Base-by-base conservation (phyloP, 2,329 filamentous ascomycete genomes). In the Ophiostoma piceae region DNA sequence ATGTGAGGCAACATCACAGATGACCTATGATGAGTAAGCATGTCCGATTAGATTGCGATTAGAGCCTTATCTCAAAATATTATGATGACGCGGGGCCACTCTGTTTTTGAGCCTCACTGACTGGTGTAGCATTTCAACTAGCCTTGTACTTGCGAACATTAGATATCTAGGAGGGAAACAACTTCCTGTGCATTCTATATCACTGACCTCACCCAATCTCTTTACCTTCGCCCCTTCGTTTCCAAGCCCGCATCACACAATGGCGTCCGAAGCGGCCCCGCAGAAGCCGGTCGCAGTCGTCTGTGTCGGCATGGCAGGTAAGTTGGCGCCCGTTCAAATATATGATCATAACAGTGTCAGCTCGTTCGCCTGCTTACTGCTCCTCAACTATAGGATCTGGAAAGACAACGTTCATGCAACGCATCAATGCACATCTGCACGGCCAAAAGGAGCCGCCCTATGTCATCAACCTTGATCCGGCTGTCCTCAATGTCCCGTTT, bases 391-490 rank as follows among this genome's bases (percentile, higher is more conserved):
- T 74, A 91, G 90, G 95, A 75, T 96, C 93, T 19, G 95, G 95
- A 76, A 99, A 99, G 84, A 99, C 95, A n/a, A 99, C 96, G 0
- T 99, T 99, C 78, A 98, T 99, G 94, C 94, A 98, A 79, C 89
- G 95, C 76, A 95, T 99, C 76, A 97, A 97, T 79, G 90, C 94
- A 0, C 87, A 99, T 78, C 88, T 99, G 3, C 94, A 98, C 78
- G 86, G 86, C 5, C 86, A 94, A 76, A 87, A 90, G 71, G 86
- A 89, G 22, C 89, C 92, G 1, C 95, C 96, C 4, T 99, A 99
- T 79, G 93, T 98, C 71, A 88, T 99, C 78, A 99, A 99, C 80
- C 90, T 99, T 73, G 95, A 99, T 78, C 95, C 95, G 1, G 95
- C 96, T 57, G 95, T 99, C 9, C 87, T 94, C 76, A 92, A 90